Evolutionary conservation across 495 filamentous ascomycete species (phyloP).

Genomic region (Aspergillus baeticus): DNA sequence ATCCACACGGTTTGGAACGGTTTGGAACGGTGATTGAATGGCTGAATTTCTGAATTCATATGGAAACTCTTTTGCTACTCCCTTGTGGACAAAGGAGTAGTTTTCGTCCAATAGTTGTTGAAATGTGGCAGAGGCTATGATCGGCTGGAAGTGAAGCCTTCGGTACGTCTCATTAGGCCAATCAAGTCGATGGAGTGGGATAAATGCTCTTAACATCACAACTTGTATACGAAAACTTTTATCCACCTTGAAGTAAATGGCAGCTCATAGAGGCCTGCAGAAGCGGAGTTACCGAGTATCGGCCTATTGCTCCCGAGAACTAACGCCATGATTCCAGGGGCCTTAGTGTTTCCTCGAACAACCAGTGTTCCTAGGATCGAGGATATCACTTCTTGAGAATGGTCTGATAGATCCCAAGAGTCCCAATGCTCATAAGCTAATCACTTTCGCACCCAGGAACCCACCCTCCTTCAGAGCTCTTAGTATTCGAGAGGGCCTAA

Average conservation of each 20-base stretch:
- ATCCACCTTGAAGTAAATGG: no score
- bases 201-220: no score
- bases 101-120: no score
- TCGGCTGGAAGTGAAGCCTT: background rate
- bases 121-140: no score
- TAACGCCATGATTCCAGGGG: no score
- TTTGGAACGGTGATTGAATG: background rate
- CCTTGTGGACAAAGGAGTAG: background rate
- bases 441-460: background rate
- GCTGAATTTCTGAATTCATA: background rate
- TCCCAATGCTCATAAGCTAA: background rate
- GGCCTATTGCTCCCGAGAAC: no score
- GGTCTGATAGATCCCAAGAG: background rate
- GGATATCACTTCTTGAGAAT: background rate
- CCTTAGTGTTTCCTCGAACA: background rate
- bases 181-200: background rate
- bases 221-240: no score
- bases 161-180: background rate
- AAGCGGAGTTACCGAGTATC: no score
- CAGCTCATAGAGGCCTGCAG: no score
- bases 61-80: background rate
- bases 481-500: no score
- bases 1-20: background rate
- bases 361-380: no score
- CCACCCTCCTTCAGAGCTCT: no score